A percentile compares a stretch with the other conserved stretches of the same genome.
Conservation (phyloP, 108 stramenopile genomes). For the Skeletonema grethae region DNA sequence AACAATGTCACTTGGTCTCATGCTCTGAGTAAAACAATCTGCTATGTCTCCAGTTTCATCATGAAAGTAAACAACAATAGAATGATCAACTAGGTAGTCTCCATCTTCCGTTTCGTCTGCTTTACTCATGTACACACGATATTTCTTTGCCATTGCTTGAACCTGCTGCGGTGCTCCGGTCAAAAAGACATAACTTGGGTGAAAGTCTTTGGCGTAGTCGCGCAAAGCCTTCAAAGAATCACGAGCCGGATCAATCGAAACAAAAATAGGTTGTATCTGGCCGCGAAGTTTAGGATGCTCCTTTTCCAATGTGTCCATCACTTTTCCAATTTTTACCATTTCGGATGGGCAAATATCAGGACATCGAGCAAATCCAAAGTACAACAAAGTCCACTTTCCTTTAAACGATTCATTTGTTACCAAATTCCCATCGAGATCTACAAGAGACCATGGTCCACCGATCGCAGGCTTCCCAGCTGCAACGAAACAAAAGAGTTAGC, state of each 20-base stretch:
- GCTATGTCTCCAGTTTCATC: slow-evolving; percentile 95
- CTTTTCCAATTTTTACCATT: slow-evolving; percentile 96
- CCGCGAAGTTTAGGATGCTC: slow-evolving; percentile 66
- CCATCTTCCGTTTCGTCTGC: slow-evolving; percentile 96
- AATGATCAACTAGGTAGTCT: slow-evolving; percentile 99
- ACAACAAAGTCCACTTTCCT: slow-evolving; percentile 93
- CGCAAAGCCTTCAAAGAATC: slow-evolving; percentile 93
- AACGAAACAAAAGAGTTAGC: slow-evolving; percentile 5
- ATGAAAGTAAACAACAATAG: slow-evolving; percentile 98
- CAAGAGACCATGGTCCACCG: slow-evolving; percentile 87
- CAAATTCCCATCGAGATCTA: slow-evolving; percentile 86
- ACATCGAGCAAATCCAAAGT: slow-evolving; percentile 99
- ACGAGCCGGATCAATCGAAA: slow-evolving; percentile 96
- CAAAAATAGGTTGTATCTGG: slow-evolving; percentile 92
- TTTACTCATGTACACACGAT: slow-evolving; percentile 95
- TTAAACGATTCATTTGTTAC: slow-evolving; percentile 83
- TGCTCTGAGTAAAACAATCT: slow-evolving; percentile 98
- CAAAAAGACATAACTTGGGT: slow-evolving; percentile 87
- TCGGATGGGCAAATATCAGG: slow-evolving; percentile 99
- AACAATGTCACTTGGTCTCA: slow-evolving; percentile 87
- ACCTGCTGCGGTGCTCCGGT: slow-evolving; percentile 96
- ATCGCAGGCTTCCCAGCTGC: slow-evolving; percentile 91
- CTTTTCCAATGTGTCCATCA: slow-evolving; percentile 89
- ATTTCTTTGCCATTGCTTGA: slow-evolving; percentile 94
- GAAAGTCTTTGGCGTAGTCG: slow-evolving; percentile 95